Base-by-base conservation (phyloP, 108 stramenopile genomes). In the Cyclotella choctawhatcheeana region DNA sequence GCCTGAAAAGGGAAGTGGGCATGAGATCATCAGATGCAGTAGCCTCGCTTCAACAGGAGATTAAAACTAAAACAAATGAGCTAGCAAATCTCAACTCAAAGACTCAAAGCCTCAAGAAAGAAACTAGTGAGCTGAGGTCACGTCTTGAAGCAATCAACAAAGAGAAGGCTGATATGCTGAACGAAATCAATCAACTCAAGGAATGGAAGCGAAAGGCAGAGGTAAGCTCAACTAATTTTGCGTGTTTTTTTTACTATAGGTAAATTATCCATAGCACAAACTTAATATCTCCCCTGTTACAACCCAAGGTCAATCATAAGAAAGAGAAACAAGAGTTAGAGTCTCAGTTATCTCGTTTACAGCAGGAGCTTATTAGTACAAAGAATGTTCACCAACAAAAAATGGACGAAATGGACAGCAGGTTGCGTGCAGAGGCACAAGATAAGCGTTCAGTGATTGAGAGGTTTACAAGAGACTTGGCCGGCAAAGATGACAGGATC, bases 141-240 rank as follows among this genome's bases (percentile, higher is more conserved):
- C 40, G 70, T 45, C 58, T 78, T 17, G 69, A 78, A 17, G 51
- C 44, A n/a, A 44, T 65, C 29, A 52, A 43, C 3, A 47, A 47
- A 59, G 77, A 71, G 21, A 51, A 69, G 64, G 69, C 64, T 33
- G 44, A 21, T 18, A 71, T 65, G 37, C 44, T 32, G 32, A 70
- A 40, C 30, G 70, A 71, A 50, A 65, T 78, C 25, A 62, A 32
- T 54, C 54, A 71, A 52, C 58, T 71, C 52, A 66, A 58, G 45
- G 58, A 78, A 27, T 71, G 70, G 69, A 78, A 71, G 58, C 55
- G 64, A 31, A 71, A 58, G 29, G 76, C 76, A n/a, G 64, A 64
- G 37, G 69, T 69, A 47, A 44, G 59, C 17, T 58, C 18, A 2
- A 58, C n/a, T n/a, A 2, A 14, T 58, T 5, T 7, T 1, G 29